Percentiles rank a stretch among this genome's conserved stretches.
These are phyloP conservation scores for Salvia rosmarinus DNA, from an alignment of 257 asterid genomes.

Conservation along the genomic window DNA sequence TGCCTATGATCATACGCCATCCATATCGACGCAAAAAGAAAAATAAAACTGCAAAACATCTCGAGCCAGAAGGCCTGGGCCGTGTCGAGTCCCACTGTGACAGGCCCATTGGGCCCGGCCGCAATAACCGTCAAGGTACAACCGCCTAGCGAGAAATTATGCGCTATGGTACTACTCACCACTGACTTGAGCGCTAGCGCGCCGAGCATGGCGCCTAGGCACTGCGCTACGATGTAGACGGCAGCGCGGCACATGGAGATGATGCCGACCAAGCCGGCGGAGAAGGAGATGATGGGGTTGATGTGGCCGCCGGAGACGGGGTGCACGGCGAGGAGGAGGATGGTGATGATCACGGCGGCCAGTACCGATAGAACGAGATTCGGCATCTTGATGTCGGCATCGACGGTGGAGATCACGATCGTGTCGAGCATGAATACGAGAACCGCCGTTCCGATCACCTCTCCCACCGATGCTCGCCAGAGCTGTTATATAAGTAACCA, in stretches of 20 bases:
- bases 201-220: slow-evolving; percentile 63
- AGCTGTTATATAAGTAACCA: too few species aligned
- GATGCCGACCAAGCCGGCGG: slow-evolving; percentile 71
- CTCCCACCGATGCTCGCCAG: slow-evolving; percentile 81
- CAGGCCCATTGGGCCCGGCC: slow-evolving; percentile 57
- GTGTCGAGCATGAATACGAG: slow-evolving; percentile 73
- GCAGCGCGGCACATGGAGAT: slow-evolving; percentile 66
- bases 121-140: slow-evolving; percentile 59
- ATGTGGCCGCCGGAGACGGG: slow-evolving; percentile 88
- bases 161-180: slow-evolving; percentile 45
- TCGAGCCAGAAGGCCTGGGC: slow-evolving; percentile 76
- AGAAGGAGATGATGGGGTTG: slow-evolving; percentile 78
- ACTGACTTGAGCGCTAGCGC: slow-evolving; percentile 75
- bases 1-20: slow-evolving; percentile 80
- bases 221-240: slow-evolving; percentile 61
- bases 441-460: slow-evolving; percentile 67
- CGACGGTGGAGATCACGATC: slow-evolving; percentile 61
- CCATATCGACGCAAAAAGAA: slow-evolving; percentile 75
- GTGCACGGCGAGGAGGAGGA: slow-evolving; percentile 68
- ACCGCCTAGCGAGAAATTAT: slow-evolving; percentile 65
- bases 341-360: slow-evolving; percentile 51
- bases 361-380: slow-evolving; percentile 58
- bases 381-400: slow-evolving; percentile 56
- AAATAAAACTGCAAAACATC: slow-evolving; percentile 56
- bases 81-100: slow-evolving; percentile 47